Evolutionary conservation across 495 filamentous ascomycete species (phyloP).

Genomic region (Tetracladium setigerum): DNA sequence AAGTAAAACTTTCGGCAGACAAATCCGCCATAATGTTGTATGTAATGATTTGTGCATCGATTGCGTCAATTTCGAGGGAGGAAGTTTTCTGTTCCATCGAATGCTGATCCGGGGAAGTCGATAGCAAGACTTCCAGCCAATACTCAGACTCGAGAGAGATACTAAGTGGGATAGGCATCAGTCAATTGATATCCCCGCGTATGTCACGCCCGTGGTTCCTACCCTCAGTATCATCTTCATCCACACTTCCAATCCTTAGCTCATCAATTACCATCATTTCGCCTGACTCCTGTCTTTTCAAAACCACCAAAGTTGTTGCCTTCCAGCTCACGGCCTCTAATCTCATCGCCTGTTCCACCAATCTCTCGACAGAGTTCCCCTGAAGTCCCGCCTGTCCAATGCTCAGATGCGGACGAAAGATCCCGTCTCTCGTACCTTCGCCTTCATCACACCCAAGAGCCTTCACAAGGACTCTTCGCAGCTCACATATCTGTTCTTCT

Average conservation of each 20-base stretch:
- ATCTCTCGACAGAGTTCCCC: slow-evolving; percentile 28
- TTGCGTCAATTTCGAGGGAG: too few relatives aligned
- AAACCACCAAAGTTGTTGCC: slow-evolving; percentile 32
- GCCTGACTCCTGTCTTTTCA: slow-evolving; percentile 37
- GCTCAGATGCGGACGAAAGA: slow-evolving; percentile 39
- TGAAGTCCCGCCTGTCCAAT: slow-evolving; percentile 40
- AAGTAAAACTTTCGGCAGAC: slow-evolving; percentile 33
- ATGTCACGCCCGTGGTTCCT: too few relatives aligned
- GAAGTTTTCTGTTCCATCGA: too few relatives aligned
- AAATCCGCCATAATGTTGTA: slow-evolving; percentile 53
- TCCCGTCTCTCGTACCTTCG: slow-evolving; percentile 13
- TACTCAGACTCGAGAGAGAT: too few relatives aligned
- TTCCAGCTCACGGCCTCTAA: slow-evolving; percentile 35
- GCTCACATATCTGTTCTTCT: slow-evolving; percentile 8
- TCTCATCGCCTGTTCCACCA: slow-evolving; percentile 35
- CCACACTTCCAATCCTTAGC: slow-evolving; percentile 14
- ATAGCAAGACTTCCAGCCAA: too few relatives aligned
- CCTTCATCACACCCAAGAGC: slow-evolving; percentile 14
- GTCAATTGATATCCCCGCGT: too few relatives aligned
- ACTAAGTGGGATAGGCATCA: too few relatives aligned
- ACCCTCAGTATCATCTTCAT: not conserved
- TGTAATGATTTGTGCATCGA: too few relatives aligned
- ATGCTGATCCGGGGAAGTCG: too few relatives aligned
- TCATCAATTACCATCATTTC: slow-evolving; percentile 34
- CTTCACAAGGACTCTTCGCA: slow-evolving; percentile 16